Evolutionary conservation across 306 rosid genomes (phyloP), one percentile per base, ranked within the genome.

Genomic region (Gleditsia sinensis): DNA sequence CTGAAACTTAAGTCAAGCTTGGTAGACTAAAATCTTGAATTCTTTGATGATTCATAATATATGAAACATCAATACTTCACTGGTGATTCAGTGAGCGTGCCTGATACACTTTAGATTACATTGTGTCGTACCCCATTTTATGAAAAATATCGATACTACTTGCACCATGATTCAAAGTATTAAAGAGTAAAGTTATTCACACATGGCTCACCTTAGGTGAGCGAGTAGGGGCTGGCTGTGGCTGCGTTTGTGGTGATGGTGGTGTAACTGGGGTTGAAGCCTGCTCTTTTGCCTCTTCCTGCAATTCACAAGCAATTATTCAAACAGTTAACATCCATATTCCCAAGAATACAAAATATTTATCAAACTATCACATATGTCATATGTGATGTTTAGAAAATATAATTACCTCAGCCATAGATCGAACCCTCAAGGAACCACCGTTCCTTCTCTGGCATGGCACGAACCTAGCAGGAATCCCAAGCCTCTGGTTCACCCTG

Each of bases 331-430:
- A 55, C 1, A 48, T 24, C 1, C 6, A 1, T 2, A 0, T 7
- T 49, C 28, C 56, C 34, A 2, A 3, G 0, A 8, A 1, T 17
- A 21, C 49, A 1, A 4, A 48, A 19, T 24, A n/a, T n/a, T n/a
- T n/a, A n/a, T n/a, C n/a, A n/a, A n/a, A n/a, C n/a, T n/a, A n/a
- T n/a, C n/a, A n/a, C n/a, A n/a, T n/a, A n/a, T n/a, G n/a, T n/a
- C n/a, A n/a, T n/a, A n/a, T n/a, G n/a, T n/a, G n/a, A n/a, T n/a
- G n/a, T n/a, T n/a, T n/a, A n/a, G n/a, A n/a, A n/a, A n/a, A n/a
- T n/a, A n/a, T n/a, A n/a, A n/a, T 7, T 79, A 81, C 90, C 88
- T 81, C 78, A 24, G 87, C 80, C 83, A 58, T 84, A 59, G 80
- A 73, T 11, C 86, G 42, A 39, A 83, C 88, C 7, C 61, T 72